phyloP scores from a whole-genome alignment of 768 basidiomycete species.

The Termitomyces eurrhizus region DNA sequence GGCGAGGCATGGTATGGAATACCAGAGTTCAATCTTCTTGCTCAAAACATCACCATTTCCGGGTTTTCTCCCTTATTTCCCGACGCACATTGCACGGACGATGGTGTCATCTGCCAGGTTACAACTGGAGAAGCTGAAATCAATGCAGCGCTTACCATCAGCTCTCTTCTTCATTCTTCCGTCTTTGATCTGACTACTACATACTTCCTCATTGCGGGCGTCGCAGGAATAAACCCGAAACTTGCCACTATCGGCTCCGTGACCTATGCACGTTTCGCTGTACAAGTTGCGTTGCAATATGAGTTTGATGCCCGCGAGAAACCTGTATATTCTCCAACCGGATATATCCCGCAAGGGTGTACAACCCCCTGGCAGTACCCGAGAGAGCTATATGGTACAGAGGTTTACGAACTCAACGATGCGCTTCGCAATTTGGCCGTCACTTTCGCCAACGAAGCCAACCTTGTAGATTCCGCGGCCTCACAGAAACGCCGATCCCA shows the following conservation, averaged over 20 bases:
- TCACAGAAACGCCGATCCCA: constrained; percentile 5
- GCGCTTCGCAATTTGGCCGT: constrained; percentile 12
- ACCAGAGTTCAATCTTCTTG: constrained; percentile 8
- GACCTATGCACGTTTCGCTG: constrained; percentile 12
- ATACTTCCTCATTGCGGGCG: constrained; percentile 13
- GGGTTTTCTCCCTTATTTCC: constrained; percentile 7
- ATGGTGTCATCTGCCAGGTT: constrained; percentile 9
- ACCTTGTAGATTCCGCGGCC: constrained; percentile 3
- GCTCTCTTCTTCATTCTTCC: constrained; percentile 7
- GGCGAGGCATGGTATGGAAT: constrained; percentile 8
- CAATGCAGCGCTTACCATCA: constrained; percentile 13
- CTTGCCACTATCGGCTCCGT: constrained; percentile 13
- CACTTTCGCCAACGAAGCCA: constrained; percentile 4
- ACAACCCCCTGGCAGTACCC: constrained; percentile 11
- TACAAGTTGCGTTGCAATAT: constrained; percentile 13
- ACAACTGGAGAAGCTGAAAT: constrained; percentile 13
- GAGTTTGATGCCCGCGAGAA: constrained; percentile 15
- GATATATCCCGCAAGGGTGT: constrained; percentile 11
- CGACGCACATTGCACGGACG: constrained; percentile 9
- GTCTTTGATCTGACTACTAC: constrained; percentile 10
- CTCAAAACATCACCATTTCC: constrained; percentile 8
- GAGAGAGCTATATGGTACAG: constrained; percentile 7
- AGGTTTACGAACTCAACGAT: constrained; percentile 12
- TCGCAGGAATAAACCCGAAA: constrained; percentile 13
- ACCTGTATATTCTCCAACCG: constrained; percentile 11